These are phyloP conservation scores for Botrytis fabae DNA, from an alignment of 2,329 filamentous ascomycete species.

Conservation along the genomic window DNA sequence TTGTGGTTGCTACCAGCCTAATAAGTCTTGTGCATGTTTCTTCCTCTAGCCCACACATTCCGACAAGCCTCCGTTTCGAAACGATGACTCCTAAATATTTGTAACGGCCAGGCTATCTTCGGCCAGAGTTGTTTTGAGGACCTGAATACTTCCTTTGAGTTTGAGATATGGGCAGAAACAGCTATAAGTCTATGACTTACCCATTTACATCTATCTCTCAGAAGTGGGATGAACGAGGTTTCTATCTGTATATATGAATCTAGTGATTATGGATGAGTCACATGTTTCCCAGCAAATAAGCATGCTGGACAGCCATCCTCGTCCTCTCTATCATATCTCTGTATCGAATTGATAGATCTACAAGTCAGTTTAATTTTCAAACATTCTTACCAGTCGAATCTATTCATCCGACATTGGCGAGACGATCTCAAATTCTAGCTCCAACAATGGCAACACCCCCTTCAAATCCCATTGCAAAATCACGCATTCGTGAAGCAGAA, in stretches of 20 bases:
- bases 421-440: not conserved
- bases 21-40: not conserved
- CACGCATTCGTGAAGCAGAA: slow-evolving; percentile 14
- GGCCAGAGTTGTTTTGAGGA: not conserved
- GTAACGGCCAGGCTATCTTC: not conserved
- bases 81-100: not conserved
- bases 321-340: not conserved
- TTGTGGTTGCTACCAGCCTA: too few relatives aligned
- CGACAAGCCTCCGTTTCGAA: not conserved
- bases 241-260: not conserved
- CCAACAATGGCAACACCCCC: not conserved
- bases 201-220: not conserved
- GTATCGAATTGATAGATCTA: not conserved
- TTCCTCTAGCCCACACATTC: not conserved
- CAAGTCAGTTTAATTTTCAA: not conserved
- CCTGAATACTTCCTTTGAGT: not conserved
- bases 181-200: not conserved
- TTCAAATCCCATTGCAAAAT: not conserved
- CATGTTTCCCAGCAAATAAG: not conserved
- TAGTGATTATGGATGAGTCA: not conserved
- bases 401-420: not conserved
- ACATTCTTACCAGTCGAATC: not conserved
- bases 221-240: not conserved
- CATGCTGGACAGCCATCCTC: not conserved
- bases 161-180: not conserved